These are phyloP conservation scores for Neonectria punicea DNA, from an alignment of 2,329 filamentous ascomycete genomes.

Conservation along the genomic window DNA sequence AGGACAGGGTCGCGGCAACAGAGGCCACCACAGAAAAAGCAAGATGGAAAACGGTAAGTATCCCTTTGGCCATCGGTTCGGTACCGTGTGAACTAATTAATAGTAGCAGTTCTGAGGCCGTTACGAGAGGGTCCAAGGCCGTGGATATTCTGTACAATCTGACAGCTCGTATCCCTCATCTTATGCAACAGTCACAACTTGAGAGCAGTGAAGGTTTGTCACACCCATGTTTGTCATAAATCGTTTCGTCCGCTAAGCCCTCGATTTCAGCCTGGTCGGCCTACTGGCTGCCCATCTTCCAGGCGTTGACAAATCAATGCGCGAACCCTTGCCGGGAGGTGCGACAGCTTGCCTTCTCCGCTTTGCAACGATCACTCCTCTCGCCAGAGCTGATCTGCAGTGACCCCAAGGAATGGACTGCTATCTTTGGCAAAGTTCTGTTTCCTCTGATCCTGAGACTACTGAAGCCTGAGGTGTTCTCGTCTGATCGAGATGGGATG, in stretches of 20 bases:
- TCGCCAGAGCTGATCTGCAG: slow-evolving; percentile 85
- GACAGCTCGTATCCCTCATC: slow-evolving; percentile 81
- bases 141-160: slow-evolving; percentile 85
- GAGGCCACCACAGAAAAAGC: slow-evolving; percentile 44
- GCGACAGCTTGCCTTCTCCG: slow-evolving; percentile 86
- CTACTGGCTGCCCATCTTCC: slow-evolving; percentile 96
- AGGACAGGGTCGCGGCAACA: slow-evolving; percentile 65
- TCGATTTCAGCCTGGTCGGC: slow-evolving; percentile 86
- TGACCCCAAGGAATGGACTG: slow-evolving; percentile 91
- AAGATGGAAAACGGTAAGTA: slow-evolving; percentile 43
- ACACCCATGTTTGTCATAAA: neutral
- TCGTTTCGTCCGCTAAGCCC: slow-evolving; percentile 7
- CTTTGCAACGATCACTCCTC: slow-evolving; percentile 85
- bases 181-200: slow-evolving; percentile 93
- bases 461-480: slow-evolving; percentile 94
- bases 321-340: slow-evolving; percentile 95
- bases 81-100: neutral
- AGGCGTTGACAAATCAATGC: slow-evolving; percentile 88
- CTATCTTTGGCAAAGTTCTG: slow-evolving; percentile 92
- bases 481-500: slow-evolving; percentile 92
- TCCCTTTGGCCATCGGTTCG: neutral
- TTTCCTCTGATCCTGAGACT: slow-evolving; percentile 90
- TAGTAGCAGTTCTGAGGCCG: slow-evolving; percentile 59
- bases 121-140: slow-evolving; percentile 82
- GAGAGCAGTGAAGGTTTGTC: slow-evolving; percentile 82